Evolutionary conservation across 345 rosid species (phyloP).

Genomic region (Rubroshorea leprosula): DNA sequence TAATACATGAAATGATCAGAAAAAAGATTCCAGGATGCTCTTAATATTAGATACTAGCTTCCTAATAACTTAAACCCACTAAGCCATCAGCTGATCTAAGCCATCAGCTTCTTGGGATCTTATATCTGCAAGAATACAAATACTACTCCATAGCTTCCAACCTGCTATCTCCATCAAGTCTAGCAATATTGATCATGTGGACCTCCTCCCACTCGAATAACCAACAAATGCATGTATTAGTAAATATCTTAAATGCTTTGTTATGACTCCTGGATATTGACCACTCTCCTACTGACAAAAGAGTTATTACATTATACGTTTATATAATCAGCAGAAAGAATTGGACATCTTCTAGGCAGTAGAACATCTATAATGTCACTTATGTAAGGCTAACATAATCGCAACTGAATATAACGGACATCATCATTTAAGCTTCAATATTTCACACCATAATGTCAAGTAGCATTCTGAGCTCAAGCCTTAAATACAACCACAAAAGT

Average conservation of each 20-base stretch:
- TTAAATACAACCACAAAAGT: conserved; percentile 5
- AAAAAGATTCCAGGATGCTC: too few species aligned
- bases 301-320: background rate
- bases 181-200: background rate
- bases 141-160: background rate
- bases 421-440: background rate
- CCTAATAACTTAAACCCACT: too few species aligned
- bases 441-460: background rate
- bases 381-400: background rate
- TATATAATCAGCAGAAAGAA: background rate
- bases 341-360: background rate
- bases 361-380: too few species aligned
- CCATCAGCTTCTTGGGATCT: too few species aligned
- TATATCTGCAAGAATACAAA: too few species aligned
- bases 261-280: background rate
- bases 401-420: background rate
- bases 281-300: background rate
- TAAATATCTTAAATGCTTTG: background rate
- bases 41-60: too few species aligned
- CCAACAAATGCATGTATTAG: background rate
- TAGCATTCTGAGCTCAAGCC: background rate
- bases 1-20: too few species aligned
- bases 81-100: too few species aligned
- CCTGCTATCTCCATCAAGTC: background rate
- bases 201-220: background rate